Evolutionary conservation across 1,284 basidiomycete genomes (phyloP).

Genomic region (Irpex sp.): DNA sequence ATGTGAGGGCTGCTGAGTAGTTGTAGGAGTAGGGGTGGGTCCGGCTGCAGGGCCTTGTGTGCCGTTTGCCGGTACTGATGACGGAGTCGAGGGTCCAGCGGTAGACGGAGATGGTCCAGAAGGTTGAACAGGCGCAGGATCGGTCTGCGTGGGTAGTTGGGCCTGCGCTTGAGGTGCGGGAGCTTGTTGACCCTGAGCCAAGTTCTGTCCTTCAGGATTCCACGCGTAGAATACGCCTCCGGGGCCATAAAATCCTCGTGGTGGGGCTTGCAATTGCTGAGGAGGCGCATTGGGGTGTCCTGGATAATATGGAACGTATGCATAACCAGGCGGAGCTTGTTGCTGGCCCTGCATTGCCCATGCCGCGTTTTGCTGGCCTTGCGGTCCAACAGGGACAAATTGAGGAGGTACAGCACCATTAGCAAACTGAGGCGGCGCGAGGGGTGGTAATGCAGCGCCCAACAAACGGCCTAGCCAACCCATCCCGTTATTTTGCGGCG

Average conservation of each 20-base stretch:
- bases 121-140: conserved; percentile 6
- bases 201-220: conserved; percentile 36
- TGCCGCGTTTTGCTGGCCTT: conserved; percentile 14
- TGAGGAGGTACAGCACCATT: conserved; percentile 15
- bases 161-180: conserved; percentile 6
- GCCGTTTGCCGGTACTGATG: conserved; percentile 6
- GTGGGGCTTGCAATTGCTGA: conserved; percentile 28
- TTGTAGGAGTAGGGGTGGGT: not conserved
- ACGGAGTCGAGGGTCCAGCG: not conserved
- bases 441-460: conserved; percentile 32
- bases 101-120: not conserved
- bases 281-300: conserved; percentile 25
- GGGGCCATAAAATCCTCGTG: conserved; percentile 57
- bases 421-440: conserved; percentile 16
- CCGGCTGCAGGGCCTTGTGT: conserved; percentile 5
- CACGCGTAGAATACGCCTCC: conserved; percentile 63
- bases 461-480: conserved; percentile 50
- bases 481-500: conserved; percentile 14
- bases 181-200: conserved; percentile 15
- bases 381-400: conserved; percentile 10
- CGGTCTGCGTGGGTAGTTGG: conserved; percentile 10
- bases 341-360: conserved; percentile 18
- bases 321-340: conserved; percentile 17
- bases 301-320: conserved; percentile 25
- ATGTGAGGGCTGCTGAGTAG: not conserved